A percentile compares a stretch with the other conserved stretches of the same genome.
Evolutionary conservation across 805 yeast genomes (phyloP).

Genomic region (Nakazawaea anatomiae): DNA sequence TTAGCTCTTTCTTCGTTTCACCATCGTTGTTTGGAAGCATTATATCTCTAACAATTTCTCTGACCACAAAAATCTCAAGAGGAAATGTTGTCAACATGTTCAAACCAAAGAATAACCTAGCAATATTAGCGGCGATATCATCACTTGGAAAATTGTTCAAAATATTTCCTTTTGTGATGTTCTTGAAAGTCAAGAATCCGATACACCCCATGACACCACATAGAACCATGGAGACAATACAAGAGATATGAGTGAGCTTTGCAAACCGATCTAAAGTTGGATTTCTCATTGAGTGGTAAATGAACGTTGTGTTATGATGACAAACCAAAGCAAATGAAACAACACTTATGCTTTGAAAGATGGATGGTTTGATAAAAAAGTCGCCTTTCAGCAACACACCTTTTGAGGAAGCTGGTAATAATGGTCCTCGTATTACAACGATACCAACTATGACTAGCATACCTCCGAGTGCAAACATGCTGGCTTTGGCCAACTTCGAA

Average conservation of each 20-base stretch:
- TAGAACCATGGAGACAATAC: slow-evolving; percentile 72
- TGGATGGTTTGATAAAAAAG: slow-evolving; percentile 51
- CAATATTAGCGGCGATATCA: slow-evolving; percentile 74
- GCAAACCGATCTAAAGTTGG: slow-evolving; percentile 76
- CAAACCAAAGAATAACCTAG: slow-evolving; percentile 85
- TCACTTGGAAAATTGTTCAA: slow-evolving; percentile 78
- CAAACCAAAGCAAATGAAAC: slow-evolving; percentile 94
- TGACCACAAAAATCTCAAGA: slow-evolving; percentile 79
- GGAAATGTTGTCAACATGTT: slow-evolving; percentile 94
- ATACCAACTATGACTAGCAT: slow-evolving; percentile 75
- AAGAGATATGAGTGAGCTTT: slow-evolving; percentile 75
- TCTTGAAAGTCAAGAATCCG: slow-evolving; percentile 73
- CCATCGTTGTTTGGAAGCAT: slow-evolving; percentile 23
- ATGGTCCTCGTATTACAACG: slow-evolving; percentile 72
- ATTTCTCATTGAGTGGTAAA: slow-evolving; percentile 72
- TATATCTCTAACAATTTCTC: slow-evolving; percentile 79
- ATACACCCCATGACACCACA: slow-evolving; percentile 74
- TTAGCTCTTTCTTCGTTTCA: slow-evolving; percentile 25
- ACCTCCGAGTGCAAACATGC: slow-evolving; percentile 78
- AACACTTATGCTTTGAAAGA: slow-evolving; percentile 90
- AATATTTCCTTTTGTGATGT: slow-evolving; percentile 78
- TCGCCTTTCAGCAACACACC: slow-evolving; percentile 39
- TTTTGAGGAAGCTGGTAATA: slow-evolving; percentile 37
- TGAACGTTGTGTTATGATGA: slow-evolving; percentile 89
- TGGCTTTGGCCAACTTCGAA: slow-evolving; percentile 79